These are phyloP conservation scores for Limonium bicolor DNA, from an alignment of 148 eudicot species.

Conservation along the genomic window DNA sequence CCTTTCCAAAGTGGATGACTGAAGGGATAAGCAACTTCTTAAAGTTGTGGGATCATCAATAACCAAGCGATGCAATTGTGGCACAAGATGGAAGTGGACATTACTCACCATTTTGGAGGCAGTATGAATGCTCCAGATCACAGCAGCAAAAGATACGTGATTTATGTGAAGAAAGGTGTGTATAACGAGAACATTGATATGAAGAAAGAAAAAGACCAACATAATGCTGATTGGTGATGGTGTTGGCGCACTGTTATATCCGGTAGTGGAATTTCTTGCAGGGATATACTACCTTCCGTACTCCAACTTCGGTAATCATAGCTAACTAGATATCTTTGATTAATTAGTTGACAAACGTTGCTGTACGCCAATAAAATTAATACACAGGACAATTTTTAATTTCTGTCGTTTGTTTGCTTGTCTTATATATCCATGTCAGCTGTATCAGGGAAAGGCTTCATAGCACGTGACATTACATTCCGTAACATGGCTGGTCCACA, in stretches of 20 bases:
- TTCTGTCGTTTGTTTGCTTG: neutral
- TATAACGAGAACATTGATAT: constrained; percentile 69
- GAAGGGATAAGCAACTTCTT: constrained; percentile 50
- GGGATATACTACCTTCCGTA: constrained; percentile 83
- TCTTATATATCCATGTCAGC: constrained; percentile 17
- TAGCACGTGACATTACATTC: constrained; percentile 76
- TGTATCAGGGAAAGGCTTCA: constrained; percentile 74
- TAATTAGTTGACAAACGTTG: too few species aligned
- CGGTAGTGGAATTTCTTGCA: constrained; percentile 67
- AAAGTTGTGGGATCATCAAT: too few species aligned
- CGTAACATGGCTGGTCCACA: constrained; percentile 63
- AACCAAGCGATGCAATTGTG: constrained; percentile 53
- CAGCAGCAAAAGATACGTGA: constrained; percentile 43
- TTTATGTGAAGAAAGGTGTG: constrained; percentile 70
- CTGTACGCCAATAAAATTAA: neutral
- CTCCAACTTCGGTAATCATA: constrained; percentile 70
- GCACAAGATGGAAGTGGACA: constrained; percentile 55
- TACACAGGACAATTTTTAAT: neutral
- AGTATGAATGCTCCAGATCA: constrained; percentile 42
- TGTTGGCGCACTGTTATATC: constrained; percentile 54
- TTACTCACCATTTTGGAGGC: constrained; percentile 46
- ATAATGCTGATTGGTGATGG: constrained; percentile 85
- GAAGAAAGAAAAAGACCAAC: constrained; percentile 72
- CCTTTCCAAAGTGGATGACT: constrained; percentile 64
- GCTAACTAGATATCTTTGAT: neutral